Percentiles rank a stretch among this genome's conserved stretches.
These are phyloP conservation scores for Penicillium concentricum DNA, from an alignment of 2,329 filamentous ascomycete species.

Conservation along the genomic window DNA sequence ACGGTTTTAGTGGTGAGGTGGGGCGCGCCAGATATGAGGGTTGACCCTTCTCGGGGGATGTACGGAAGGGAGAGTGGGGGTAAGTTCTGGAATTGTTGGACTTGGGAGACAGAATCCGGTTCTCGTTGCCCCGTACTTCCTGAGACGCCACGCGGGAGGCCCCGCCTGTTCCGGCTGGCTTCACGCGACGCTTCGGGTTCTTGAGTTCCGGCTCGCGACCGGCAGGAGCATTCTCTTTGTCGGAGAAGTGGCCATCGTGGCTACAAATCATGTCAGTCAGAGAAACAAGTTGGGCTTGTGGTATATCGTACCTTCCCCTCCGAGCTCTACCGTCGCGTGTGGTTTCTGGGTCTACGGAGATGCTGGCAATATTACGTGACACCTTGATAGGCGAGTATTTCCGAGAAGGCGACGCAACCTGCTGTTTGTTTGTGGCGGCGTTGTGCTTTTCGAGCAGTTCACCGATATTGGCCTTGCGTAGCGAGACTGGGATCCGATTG, in stretches of 20 bases:
- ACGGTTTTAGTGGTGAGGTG: slow-evolving; percentile 62
- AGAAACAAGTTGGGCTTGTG: neutral
- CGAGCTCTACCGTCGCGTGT: slow-evolving; percentile 31
- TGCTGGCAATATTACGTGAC: slow-evolving; percentile 28
- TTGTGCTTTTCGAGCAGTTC: slow-evolving; percentile 66
- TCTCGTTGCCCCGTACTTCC: slow-evolving; percentile 48
- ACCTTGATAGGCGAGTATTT: slow-evolving; percentile 31
- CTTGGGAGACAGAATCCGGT: slow-evolving; percentile 73
- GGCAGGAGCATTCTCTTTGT: slow-evolving; percentile 71
- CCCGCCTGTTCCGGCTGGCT: slow-evolving; percentile 38
- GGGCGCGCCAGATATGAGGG: slow-evolving; percentile 59
- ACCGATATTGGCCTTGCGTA: slow-evolving; percentile 78
- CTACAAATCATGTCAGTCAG: slow-evolving; percentile 42
- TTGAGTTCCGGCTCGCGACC: slow-evolving; percentile 48
- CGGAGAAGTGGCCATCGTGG: slow-evolving; percentile 60
- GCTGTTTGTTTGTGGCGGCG: slow-evolving; percentile 25
- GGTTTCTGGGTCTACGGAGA: slow-evolving; percentile 32
- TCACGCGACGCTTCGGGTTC: slow-evolving; percentile 68
- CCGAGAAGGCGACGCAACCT: slow-evolving; percentile 33
- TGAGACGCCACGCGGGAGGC: slow-evolving; percentile 44
- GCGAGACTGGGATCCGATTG: slow-evolving; percentile 79
- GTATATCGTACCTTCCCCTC: slow-evolving; percentile 32
- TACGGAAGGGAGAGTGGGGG: slow-evolving; percentile 55
- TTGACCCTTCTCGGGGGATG: slow-evolving; percentile 42
- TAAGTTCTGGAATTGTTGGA: slow-evolving; percentile 75